Base-by-base conservation (phyloP, 2,329 filamentous ascomycete species). In the Pestalotiopsis sp. region DNA sequence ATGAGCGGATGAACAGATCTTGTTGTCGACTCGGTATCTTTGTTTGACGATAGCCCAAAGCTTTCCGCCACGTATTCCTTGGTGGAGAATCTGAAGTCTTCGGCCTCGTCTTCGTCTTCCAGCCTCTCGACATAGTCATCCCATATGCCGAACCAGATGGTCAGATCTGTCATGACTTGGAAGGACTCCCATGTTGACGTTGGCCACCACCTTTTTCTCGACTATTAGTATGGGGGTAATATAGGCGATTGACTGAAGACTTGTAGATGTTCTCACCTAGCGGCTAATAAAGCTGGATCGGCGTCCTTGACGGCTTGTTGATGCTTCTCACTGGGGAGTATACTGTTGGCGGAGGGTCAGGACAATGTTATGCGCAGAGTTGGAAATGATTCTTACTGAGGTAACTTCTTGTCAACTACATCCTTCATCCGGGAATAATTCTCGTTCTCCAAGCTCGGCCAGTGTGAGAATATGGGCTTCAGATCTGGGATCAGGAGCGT, bases 91-190 rank as follows among this genome's bases (percentile, higher is more conserved):
- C 75, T 72, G 3, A 76, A 67, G 3, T 56, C 61, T 36, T 74
- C 72, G 11, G 74, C 74, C 3, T 73, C 69, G 1, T 25, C n/a
- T 23, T n/a, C 38, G 3, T 70, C 31, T 2, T 27, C 39, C 13
- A 77, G 66, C 3, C 58, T 68, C 70, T 77, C 74, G 36, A 73
- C 69, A 57, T 70, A 66, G 59, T 77, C 75, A 31, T 77, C 75
- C 73, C 74, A 77, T 39, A 75, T 49, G 11, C 70, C 70, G 45
- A 77, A 75, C 74, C 75, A 77, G 41, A 75, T 73, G 31, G 75
- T 70, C 9, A 74, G 38, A 58, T 76, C 72, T 17, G 71, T 70
- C 64, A 77, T 67, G 64, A 73, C 66, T 9, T 61, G 66, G 57
- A 74, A 77, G 23, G 68, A 64, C 27, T 72, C 65, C 58, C 39